phyloP scores from a whole-genome alignment of 306 rosid species.

The Hippophae rhamnoides region DNA sequence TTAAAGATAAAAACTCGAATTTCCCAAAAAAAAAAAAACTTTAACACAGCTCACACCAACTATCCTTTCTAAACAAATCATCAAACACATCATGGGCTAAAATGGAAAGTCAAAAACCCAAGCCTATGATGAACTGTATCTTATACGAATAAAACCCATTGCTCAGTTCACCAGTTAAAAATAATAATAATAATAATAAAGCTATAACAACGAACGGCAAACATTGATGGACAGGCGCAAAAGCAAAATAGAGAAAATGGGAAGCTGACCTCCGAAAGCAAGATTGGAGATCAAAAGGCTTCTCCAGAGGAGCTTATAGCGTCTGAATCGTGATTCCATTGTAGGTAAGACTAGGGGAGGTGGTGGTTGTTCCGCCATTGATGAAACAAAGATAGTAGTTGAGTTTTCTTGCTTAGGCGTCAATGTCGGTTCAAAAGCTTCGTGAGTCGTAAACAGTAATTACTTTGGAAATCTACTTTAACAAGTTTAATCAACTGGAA shows the following conservation, averaged over 20 bases:
- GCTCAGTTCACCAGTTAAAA: not conserved
- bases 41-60: too few species aligned
- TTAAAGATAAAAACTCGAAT: too few species aligned
- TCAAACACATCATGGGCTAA: too few species aligned
- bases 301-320: conserved; percentile 72
- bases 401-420: not conserved
- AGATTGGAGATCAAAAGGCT: conserved; percentile 60
- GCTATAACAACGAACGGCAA: not conserved
- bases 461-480: too few species aligned
- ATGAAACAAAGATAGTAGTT: not conserved
- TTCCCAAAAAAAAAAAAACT: too few species aligned
- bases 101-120: too few species aligned
- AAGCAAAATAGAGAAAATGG: not conserved
- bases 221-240: too few species aligned
- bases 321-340: conserved; percentile 29
- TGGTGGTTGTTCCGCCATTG: conserved; percentile 23
- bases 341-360: conserved; percentile 28
- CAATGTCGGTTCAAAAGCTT: too few species aligned
- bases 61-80: too few species aligned
- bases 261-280: conserved; percentile 60
- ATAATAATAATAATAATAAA: not conserved
- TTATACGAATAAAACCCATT: not conserved
- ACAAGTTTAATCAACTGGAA: too few species aligned
- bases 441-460: not conserved
- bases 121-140: not conserved